A percentile compares a stretch with the other conserved stretches of the same genome.
Conservation (phyloP, 2,329 filamentous ascomycete species). For the Sarocladium brachiariae region DNA sequence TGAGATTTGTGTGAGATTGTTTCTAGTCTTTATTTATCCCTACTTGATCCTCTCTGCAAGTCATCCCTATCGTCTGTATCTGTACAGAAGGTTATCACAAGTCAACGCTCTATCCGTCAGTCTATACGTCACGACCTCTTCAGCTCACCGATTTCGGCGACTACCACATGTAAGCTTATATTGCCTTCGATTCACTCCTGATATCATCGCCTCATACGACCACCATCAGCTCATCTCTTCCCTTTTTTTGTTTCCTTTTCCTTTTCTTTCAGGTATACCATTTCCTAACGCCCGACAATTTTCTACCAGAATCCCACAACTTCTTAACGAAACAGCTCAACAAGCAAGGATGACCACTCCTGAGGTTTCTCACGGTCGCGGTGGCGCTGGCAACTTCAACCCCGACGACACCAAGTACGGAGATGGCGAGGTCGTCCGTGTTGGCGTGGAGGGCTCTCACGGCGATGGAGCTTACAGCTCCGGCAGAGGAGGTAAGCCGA, state of each 20-base stretch:
- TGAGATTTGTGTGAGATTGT: too few species aligned
- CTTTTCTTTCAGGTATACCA: neutral
- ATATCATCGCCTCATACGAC: too few species aligned
- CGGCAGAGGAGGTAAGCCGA: constrained; percentile 51
- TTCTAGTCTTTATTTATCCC: too few species aligned
- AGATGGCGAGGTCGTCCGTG: constrained; percentile 55
- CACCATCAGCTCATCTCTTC: too few species aligned
- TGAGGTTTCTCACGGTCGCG: constrained; percentile 54
- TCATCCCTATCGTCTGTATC: too few species aligned
- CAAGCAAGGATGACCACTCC: neutral
- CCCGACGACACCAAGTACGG: constrained; percentile 51
- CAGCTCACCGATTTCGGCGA: neutral
- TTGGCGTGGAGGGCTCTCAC: constrained; percentile 47
- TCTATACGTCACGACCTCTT: neutral
- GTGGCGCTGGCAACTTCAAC: constrained; percentile 56
- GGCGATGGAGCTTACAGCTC: constrained; percentile 52
- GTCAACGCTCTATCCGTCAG: too few species aligned
- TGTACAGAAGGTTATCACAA: too few species aligned
- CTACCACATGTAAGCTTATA: neutral
- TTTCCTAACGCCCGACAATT: too few species aligned
- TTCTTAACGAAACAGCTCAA: neutral
- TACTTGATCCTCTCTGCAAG: too few species aligned
- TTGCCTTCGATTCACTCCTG: too few species aligned
- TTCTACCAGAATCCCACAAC: too few species aligned
- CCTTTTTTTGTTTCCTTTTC: neutral